Base-by-base conservation (phyloP, 1,139 yeast species). In the Hansenula lynferdii region DNA sequence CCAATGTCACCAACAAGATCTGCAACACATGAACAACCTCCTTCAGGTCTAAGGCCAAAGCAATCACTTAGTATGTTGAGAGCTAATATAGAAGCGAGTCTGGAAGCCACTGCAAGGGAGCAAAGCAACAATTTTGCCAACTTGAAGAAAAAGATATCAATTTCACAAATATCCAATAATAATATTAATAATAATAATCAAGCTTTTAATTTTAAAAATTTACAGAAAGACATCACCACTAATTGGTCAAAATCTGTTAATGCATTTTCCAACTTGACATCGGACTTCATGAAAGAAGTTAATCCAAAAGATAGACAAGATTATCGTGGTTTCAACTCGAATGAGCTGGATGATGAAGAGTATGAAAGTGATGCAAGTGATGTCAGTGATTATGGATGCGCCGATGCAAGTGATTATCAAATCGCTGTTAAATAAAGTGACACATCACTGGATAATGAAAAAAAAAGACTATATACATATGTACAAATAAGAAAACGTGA, bases 401-500 rank as follows among this genome's bases (percentile, higher is more conserved):
- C 56, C 17, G 56, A 53, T 38, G 42, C 49, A 4, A 49, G 53
- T 14, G 54, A 51, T 37, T 53, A 45, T 35, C 44, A 44, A 33
- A 23, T 48, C n/a, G 49, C 53, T 18, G 53, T 53, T 0, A 53
- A 50, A 40, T 53, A 34, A 41, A 14, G 28, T 1, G 16, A 26
- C 8, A n/a, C n/a, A n/a, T n/a, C n/a, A n/a, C 26, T 20, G 6
- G 22, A 20, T 20, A 20, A 8, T 3, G 25, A 28, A 28, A 31
- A n/a, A n/a, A n/a, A n/a, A n/a, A n/a, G n/a, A n/a, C n/a, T n/a
- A 9, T 31, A 26, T 9, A 26, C 19, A 15, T 25, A n/a, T 22
- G 8, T 21, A n/a, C n/a, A n/a, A n/a, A n/a, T n/a, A n/a, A n/a
- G n/a, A n/a, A n/a, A n/a, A n/a, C n/a, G n/a, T n/a, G n/a, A n/a